Evolutionary conservation across 257 asterid genomes (phyloP), one percentile per base, ranked within the genome.

Genomic region (Solanum boliviense): DNA sequence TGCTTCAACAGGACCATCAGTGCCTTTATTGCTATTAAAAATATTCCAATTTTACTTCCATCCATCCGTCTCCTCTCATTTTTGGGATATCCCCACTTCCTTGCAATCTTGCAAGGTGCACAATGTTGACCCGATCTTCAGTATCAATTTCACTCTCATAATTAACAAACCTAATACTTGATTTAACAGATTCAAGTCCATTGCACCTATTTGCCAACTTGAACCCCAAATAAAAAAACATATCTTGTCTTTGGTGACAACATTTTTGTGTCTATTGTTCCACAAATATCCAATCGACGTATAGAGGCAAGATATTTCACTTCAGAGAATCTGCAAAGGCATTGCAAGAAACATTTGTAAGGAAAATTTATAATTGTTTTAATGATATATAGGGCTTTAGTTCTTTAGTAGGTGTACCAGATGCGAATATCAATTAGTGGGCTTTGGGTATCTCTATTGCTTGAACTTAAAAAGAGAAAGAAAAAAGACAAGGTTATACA

Each of bases 101-200:
- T 58, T 58, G 5, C 67, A 21, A 82, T 68, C 36, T 29, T 29
- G 9, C 41, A 34, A 27, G 44, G 21, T 32, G 13, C 62, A 48
- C 86, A 10, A 1, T 20, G 13, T 16, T 25, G 13, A 5, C 41
- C 58, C 1, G 15, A 6, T 18, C 4, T 48, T 18, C 87, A 39
- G 91, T 90, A 82, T 87, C 87, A 7, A 58, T 58, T 58, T 58
- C 67, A 20, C 25, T 60, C 29, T 60, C 68, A 60, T 21, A 60
- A 23, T 60, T 60, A 60, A 21, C 68, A 60, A 21, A 23, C 13
- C 13, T 60, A 60, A 23, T 23, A 60, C 68, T 23, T 60, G 13
- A 60, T 60, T 21, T 60, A 60, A 29, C 29, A 60, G 6, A 58
- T 60, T 60, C 1, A 29, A 95, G 94, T 23, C 95, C 94, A 68